Evolutionary conservation across 2,329 filamentous ascomycete genomes (phyloP).

Genomic region (Cucurbitaria berberidis): DNA sequence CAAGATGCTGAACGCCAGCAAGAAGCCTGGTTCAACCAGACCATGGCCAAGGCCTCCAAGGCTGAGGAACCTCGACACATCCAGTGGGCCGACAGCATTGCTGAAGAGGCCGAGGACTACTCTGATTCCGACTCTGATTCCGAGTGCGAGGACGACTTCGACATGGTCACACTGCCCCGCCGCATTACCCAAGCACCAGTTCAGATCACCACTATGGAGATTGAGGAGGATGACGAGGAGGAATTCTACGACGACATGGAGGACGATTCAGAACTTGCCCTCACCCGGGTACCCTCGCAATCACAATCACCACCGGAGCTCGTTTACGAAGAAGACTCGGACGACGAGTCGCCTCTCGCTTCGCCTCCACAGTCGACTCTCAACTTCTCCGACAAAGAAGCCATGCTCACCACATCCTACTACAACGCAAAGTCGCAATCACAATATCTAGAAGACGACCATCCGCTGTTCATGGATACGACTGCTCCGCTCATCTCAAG

Average conservation of each 20-base stretch:
- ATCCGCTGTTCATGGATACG: slow-evolving; percentile 51
- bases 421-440: slow-evolving; percentile 50
- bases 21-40: slow-evolving; percentile 97
- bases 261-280: slow-evolving; percentile 54
- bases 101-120: slow-evolving; percentile 74
- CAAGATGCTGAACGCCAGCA: slow-evolving; percentile 94
- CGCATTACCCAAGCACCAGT: slow-evolving; percentile 51
- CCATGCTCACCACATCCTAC: slow-evolving; percentile 55
- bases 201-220: slow-evolving; percentile 52
- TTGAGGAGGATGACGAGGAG: slow-evolving; percentile 52
- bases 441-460: slow-evolving; percentile 47
- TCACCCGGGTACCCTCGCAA: slow-evolving; percentile 53
- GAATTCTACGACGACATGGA: slow-evolving; percentile 56
- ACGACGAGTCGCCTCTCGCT: slow-evolving; percentile 56
- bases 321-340: slow-evolving; percentile 56
- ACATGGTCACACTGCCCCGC: slow-evolving; percentile 52
- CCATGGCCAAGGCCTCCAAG: slow-evolving; percentile 75
- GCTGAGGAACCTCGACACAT: slow-evolving; percentile 71
- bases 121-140: slow-evolving; percentile 58
- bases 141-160: slow-evolving; percentile 60
- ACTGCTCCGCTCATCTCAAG: slow-evolving; percentile 49
- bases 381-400: slow-evolving; percentile 56
- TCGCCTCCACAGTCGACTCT: slow-evolving; percentile 54
- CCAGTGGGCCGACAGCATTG: slow-evolving; percentile 83
- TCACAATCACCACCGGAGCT: slow-evolving; percentile 58